Conservation (phyloP, 768 basidiomycete species). For the Chalciporus chontae region DNA sequence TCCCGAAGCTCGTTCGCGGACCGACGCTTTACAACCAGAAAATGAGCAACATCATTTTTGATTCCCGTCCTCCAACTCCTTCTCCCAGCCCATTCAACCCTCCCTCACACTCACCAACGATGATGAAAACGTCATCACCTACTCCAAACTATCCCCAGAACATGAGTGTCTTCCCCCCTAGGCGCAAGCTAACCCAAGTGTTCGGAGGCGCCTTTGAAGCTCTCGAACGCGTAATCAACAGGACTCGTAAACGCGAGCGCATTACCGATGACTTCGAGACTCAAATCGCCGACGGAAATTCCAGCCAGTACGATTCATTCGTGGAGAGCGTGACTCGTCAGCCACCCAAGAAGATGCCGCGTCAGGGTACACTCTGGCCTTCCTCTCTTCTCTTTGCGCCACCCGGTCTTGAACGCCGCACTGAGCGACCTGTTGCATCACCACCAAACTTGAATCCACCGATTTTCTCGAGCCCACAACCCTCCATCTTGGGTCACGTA, state of each 20-base stretch:
- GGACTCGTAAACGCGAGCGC: background rate
- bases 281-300: background rate
- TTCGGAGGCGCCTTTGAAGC: background rate
- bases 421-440: background rate
- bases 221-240: background rate
- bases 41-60: background rate
- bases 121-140: background rate
- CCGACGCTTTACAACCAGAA: background rate
- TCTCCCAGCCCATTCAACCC: background rate
- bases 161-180: background rate
- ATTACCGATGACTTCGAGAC: background rate
- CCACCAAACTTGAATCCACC: background rate
- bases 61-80: background rate
- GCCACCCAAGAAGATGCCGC: background rate
- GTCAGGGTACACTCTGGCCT: conserved; percentile 13
- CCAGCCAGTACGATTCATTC: background rate
- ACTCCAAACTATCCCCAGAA: background rate
- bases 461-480: background rate
- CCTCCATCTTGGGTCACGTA: conserved; percentile 2
- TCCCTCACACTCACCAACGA: background rate
- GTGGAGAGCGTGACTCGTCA: background rate
- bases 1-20: background rate
- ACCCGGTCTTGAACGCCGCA: background rate
- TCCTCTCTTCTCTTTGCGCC: conserved; percentile 23
- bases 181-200: background rate